Evolutionary conservation across 768 basidiomycete genomes (phyloP).

Genomic region (Suillus subalutaceus): DNA sequence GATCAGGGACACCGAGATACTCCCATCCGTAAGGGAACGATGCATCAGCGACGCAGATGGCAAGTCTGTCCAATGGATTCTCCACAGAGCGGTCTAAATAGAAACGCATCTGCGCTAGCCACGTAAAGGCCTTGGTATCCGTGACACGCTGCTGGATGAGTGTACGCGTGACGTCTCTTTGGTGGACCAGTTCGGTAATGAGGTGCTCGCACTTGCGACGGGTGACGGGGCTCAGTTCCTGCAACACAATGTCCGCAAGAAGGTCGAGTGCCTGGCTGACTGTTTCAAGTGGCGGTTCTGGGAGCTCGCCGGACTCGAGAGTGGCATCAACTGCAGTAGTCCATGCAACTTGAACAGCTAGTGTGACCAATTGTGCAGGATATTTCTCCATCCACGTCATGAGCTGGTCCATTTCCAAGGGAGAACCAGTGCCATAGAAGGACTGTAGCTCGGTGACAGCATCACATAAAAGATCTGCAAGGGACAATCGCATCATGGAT

Average conservation of each 20-base stretch:
- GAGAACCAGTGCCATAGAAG: conserved; percentile 72
- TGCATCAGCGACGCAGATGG: conserved; percentile 87
- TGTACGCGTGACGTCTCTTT: conserved; percentile 89
- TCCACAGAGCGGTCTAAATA: conserved; percentile 77
- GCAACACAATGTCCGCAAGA: conserved; percentile 94
- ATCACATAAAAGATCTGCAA: conserved; percentile 79
- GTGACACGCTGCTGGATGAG: conserved; percentile 67
- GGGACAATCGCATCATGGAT: conserved; percentile 87
- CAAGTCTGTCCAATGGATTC: conserved; percentile 79
- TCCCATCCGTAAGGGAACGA: conserved; percentile 98
- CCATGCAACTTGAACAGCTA: conserved; percentile 97
- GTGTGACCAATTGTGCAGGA: conserved; percentile 93
- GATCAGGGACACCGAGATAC: conserved; percentile 95
- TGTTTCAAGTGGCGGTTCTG: conserved; percentile 71
- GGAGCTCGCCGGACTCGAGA: conserved; percentile 55
- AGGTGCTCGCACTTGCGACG: conserved; percentile 98
- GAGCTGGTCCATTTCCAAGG: conserved; percentile 66
- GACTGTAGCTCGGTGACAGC: conserved; percentile 78
- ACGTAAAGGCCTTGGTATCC: conserved; percentile 78
- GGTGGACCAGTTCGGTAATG: conserved; percentile 98
- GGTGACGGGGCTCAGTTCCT: conserved; percentile 86
- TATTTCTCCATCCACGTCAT: conserved; percentile 92
- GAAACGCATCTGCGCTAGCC: conserved; percentile 99
- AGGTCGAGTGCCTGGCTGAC: conserved; percentile 86
- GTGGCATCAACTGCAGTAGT: conserved; percentile 79